phyloP scores from a whole-genome alignment of 2,329 filamentous ascomycete species.

The Pezizomycotina sp. region DNA sequence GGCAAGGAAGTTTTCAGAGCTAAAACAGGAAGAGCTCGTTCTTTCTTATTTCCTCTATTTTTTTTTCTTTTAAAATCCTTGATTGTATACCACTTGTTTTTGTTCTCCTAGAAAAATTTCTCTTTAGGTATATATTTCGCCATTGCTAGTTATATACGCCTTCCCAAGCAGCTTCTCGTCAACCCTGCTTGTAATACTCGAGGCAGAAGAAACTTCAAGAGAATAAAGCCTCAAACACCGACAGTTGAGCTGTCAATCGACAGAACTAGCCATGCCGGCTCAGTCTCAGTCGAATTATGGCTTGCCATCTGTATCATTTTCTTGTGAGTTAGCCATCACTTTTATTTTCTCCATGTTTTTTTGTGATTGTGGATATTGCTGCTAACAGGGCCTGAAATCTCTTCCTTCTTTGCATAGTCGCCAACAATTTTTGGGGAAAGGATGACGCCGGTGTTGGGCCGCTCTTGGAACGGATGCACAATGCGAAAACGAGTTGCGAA shows the following conservation, averaged over 20 bases:
- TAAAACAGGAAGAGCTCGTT: too few relatives aligned
- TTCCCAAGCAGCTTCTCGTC: constrained; percentile 4
- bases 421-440: constrained; percentile 99
- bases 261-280: background rate
- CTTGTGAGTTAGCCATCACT: constrained; percentile 24
- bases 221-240: too few relatives aligned
- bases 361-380: too few relatives aligned
- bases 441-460: constrained; percentile 90
- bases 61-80: too few relatives aligned
- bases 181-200: background rate
- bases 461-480: constrained; percentile 83
- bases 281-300: too few relatives aligned
- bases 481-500: constrained; percentile 85
- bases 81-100: too few relatives aligned
- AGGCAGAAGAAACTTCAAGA: too few relatives aligned
- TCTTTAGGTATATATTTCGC: background rate
- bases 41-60: too few relatives aligned
- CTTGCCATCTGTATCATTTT: constrained; percentile 27
- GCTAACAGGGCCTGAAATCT: too few relatives aligned
- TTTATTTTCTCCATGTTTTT: background rate
- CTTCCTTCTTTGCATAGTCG: too few relatives aligned
- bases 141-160: constrained; percentile 3
- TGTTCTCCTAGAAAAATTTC: too few relatives aligned
- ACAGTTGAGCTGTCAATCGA: background rate
- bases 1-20: too few relatives aligned